Evolutionary conservation across 208 protist species (phyloP), one percentile per base, ranked within the genome.

Genomic region (Trypanosoma mega): DNA sequence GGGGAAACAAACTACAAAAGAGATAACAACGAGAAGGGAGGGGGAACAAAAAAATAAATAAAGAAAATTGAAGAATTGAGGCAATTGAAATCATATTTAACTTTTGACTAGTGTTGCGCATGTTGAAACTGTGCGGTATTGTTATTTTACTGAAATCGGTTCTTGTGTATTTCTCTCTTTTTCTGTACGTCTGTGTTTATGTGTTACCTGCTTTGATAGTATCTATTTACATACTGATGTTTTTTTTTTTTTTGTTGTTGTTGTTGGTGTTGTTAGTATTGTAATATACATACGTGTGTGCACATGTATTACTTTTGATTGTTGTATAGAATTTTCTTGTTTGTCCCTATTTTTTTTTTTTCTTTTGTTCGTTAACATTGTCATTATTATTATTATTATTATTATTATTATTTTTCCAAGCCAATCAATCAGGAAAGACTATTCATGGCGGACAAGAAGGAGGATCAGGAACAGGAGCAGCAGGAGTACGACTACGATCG

Each of bases 401-500:
- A 11, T 14, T 31, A 12, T 50, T 50, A 6, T 50, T 31, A 50
- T 31, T 6, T 50, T 30, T 31, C 23, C 14, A 14, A 30, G 11
- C 18, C n/a, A 18, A 57, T 50, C 30, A 6, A 12, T 39, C 12
- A 16, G 34, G 43, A 62, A 46, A 14, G n/a, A 6, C 33, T 33
- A 39, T 23, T 44, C 30, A 76, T 39, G 26, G 51, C 77, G 1
- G 63, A 81, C 24, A 39, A 57, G 14, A 47, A 70, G 21, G 24
- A 58, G 9, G 82, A 90, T 0, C 63, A 86, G 30, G 48, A 75
- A 31, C 63, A 84, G 29, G 46, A 60, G 41, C 54, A 63, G 8
- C 80, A 90, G 68, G 81, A 85, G 73, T 94, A 94, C 75, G 85
- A 96, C 76, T 96, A 94, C 72, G 90, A 96, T 68, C 79, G 90